Evolutionary conservation across 495 filamentous ascomycete genomes (phyloP).

Genomic region (Saxophila tyrrhenica): DNA sequence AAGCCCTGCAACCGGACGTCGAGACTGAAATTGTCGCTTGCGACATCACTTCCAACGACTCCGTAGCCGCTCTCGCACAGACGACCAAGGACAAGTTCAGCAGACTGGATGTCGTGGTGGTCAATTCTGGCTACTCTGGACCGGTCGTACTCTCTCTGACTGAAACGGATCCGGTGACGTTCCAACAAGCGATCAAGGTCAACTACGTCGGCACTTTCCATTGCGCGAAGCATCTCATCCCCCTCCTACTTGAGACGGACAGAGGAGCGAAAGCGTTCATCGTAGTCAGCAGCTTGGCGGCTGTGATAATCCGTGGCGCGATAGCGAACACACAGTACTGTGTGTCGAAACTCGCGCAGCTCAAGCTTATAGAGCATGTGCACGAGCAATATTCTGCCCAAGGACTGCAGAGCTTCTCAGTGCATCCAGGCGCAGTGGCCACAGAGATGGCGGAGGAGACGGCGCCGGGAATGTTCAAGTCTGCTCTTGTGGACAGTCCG

Average conservation of each 20-base stretch:
- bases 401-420: slow-evolving; percentile 10
- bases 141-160: slow-evolving; percentile 22
- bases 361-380: slow-evolving; percentile 18
- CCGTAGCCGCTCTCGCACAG: slow-evolving; percentile 11
- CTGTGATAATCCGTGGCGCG: slow-evolving; percentile 18
- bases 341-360: slow-evolving; percentile 24
- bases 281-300: slow-evolving; percentile 24
- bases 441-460: slow-evolving; percentile 20
- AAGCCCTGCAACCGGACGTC: slow-evolving; percentile 12
- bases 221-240: slow-evolving; percentile 19
- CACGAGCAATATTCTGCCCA: slow-evolving; percentile 18
- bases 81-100: slow-evolving; percentile 11
- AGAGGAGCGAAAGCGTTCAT: slow-evolving; percentile 27
- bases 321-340: slow-evolving; percentile 29
- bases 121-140: slow-evolving; percentile 25
- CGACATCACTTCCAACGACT: slow-evolving; percentile 15
- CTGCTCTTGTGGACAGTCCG: slow-evolving; percentile 18
- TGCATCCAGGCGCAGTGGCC: slow-evolving; percentile 23
- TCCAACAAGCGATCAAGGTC: slow-evolving; percentile 19
- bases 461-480: slow-evolving; percentile 20
- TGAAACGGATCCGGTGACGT: slow-evolving; percentile 11
- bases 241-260: slow-evolving; percentile 15
- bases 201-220: slow-evolving; percentile 24
- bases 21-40: slow-evolving; percentile 9
- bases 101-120: slow-evolving; percentile 18